Evolutionary conservation across 2,329 filamentous ascomycete species (phyloP).

Genomic region (Stagonosporopsis chrysanthemi): DNA sequence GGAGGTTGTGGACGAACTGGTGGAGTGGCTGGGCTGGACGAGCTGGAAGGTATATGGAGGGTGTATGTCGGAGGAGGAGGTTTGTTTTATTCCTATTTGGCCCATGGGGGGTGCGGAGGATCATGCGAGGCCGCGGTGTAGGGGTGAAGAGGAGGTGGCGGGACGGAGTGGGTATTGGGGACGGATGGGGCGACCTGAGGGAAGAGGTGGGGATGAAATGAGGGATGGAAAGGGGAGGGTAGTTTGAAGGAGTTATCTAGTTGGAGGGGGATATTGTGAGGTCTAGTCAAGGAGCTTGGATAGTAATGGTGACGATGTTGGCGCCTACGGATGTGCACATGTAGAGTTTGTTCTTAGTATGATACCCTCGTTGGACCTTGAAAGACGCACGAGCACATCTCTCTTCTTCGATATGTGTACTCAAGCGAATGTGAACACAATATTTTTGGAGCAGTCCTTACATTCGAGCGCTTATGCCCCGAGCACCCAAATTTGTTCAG

Average conservation of each 20-base stretch:
- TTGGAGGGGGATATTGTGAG: too few species aligned
- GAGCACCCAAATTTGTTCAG: neutral
- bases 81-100: conserved; percentile 71
- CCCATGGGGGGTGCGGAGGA: conserved; percentile 64
- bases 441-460: too few species aligned
- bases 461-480: neutral
- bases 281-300: too few species aligned
- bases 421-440: neutral
- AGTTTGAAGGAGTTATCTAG: too few species aligned
- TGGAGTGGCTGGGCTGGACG: conserved; percentile 64
- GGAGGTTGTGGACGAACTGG: conserved; percentile 51
- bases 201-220: neutral
- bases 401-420: neutral
- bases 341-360: neutral
- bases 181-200: neutral
- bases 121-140: conserved; percentile 59
- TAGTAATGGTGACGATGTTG: neutral
- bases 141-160: conserved; percentile 16
- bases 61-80: conserved; percentile 60
- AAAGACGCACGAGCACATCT: neutral
- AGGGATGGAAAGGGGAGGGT: neutral
- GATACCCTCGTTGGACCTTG: conserved; percentile 8
- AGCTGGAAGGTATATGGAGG: conserved; percentile 65
- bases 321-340: neutral
- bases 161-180: conserved; percentile 38